Evolutionary conservation across 2,329 filamentous ascomycete species (phyloP).

Genomic region (Aspergillus sp.): DNA sequence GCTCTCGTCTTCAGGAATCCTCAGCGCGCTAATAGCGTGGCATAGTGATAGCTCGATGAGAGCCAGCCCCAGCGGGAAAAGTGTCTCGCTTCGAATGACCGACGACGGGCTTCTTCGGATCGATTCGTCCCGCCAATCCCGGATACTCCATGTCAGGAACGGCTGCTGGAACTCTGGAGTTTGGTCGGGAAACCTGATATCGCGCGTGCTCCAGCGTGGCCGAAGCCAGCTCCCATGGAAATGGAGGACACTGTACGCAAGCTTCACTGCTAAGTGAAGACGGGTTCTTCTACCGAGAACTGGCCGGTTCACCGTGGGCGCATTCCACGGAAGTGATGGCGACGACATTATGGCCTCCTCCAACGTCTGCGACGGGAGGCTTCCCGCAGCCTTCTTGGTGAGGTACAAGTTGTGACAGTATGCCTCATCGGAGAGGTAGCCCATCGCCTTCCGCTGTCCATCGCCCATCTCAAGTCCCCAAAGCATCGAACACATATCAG

Average conservation of each 20-base stretch:
- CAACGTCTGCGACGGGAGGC: background rate
- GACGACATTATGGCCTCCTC: background rate
- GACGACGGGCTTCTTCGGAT: background rate
- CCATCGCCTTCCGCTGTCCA: background rate
- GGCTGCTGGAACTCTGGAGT: conserved; percentile 1
- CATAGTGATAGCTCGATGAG: conserved; percentile 7
- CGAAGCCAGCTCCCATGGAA: conserved; percentile 15
- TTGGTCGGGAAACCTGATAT: conserved; percentile 8
- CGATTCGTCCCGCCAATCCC: background rate
- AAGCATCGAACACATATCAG: background rate
- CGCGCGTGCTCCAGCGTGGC: conserved; percentile 6
- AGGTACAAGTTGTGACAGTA: background rate
- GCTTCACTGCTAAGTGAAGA: conserved; percentile 7
- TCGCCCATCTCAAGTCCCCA: background rate
- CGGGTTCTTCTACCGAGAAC: conserved; percentile 4
- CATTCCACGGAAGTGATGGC: background rate
- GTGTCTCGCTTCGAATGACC: conserved; percentile 5
- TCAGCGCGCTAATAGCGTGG: background rate
- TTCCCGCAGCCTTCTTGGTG: background rate
- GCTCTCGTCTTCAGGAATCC: background rate
- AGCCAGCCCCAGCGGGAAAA: conserved; percentile 8
- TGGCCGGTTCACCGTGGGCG: background rate
- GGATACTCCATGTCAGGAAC: conserved; percentile 3
- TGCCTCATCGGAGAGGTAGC: background rate
- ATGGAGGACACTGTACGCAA: conserved; percentile 12